Base-by-base conservation (phyloP, 805 yeast species). In the Cyberlindnera bimundalis region DNA sequence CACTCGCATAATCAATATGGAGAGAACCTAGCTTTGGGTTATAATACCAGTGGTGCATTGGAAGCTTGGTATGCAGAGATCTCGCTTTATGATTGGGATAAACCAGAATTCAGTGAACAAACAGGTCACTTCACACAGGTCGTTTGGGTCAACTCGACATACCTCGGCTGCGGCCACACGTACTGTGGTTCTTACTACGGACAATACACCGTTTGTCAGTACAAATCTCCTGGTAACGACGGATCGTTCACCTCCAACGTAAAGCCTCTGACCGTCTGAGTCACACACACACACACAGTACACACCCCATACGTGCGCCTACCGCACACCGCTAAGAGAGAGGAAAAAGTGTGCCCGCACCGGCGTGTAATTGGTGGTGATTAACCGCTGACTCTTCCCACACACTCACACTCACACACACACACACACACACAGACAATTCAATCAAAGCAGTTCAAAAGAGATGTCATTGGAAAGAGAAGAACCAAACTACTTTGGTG, bases 401-500 rank as follows among this genome's bases (percentile, higher is more conserved):
- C n/a, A 6, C 29, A 6, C 6, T 5, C 35, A 17, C 6, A 3
- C 35, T n/a, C 12, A 10, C 29, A 14, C 6, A 13, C 15, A 31
- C 25, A 19, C 25, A 18, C 24, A 8, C 24, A 19, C 25, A 31
- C 25, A 17, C 17, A 9, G 4, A n/a, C 37, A 20, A 17, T 13
- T 17, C 7, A 19, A n/a, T n/a, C n/a, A n/a, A n/a, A n/a, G n/a
- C n/a, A n/a, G n/a, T n/a, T n/a, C 30, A 37, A 33, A 6, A 26
- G 15, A 26, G 14, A 32, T 43, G 41, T 43, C 46, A 6, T 37
- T 81, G 39, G 73, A 76, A 34, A 78, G 91, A 68, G 80, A 73
- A 61, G 81, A 80, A 56, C 88, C 89, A 41, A 69, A 77, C 57
- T 86, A 93, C 61, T 93, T 88, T 57, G 99, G 98, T 42, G 98